Evolutionary conservation across 345 rosid genomes (phyloP).

Genomic region (Raphanus raphanistrum): DNA sequence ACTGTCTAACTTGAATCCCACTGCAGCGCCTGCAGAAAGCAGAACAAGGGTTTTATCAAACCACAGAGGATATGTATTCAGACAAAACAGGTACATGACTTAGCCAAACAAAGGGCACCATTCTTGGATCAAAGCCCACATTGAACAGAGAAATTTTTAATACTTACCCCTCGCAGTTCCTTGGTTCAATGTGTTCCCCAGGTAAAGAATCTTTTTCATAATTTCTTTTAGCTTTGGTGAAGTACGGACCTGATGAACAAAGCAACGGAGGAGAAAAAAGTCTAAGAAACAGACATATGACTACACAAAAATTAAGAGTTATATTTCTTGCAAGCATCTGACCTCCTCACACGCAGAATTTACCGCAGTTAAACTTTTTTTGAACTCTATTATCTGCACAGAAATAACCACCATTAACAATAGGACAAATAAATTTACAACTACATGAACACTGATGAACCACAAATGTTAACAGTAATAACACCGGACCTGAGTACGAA

Average conservation of each 20-base stretch:
- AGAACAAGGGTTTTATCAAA: slow-evolving; percentile 17
- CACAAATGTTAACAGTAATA: slow-evolving; percentile 26
- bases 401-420: neutral
- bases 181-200: slow-evolving; percentile 92
- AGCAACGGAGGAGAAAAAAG: slow-evolving; percentile 14
- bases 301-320: slow-evolving; percentile 16
- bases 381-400: slow-evolving; percentile 79
- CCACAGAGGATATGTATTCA: slow-evolving; percentile 10
- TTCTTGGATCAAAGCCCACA: slow-evolving; percentile 12
- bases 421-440: slow-evolving; percentile 6
- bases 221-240: slow-evolving; percentile 86
- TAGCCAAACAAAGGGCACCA: neutral
- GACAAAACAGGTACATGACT: neutral
- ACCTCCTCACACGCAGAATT: slow-evolving; percentile 97
- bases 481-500: slow-evolving; percentile 83
- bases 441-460: neutral
- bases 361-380: slow-evolving; percentile 75
- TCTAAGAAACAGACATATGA: slow-evolving; percentile 11
- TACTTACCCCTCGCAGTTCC: slow-evolving; percentile 96
- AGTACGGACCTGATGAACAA: slow-evolving; percentile 68
- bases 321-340: slow-evolving; percentile 22
- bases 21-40: slow-evolving; percentile 76
- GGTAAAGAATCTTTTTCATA: slow-evolving; percentile 86
- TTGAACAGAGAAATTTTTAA: neutral
- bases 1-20: slow-evolving; percentile 99